phyloP scores from a whole-genome alignment of 192 early-diverging fungal species.

The Gorgonomyces haynaldii region DNA sequence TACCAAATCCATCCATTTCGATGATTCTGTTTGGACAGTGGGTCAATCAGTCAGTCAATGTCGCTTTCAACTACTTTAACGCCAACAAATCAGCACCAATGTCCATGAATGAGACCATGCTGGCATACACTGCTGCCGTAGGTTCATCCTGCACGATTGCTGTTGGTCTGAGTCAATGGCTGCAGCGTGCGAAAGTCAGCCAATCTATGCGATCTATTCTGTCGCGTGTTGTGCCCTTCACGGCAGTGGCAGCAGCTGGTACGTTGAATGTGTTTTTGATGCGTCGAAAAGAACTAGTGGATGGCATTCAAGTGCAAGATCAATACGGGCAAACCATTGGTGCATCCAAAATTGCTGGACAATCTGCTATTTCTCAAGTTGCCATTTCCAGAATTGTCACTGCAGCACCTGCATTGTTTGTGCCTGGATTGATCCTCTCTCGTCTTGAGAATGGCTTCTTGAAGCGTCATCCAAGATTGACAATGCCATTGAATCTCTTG shows the following conservation, averaged over 20 bases:
- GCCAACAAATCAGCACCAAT: conserved; percentile 73
- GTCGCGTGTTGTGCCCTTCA: conserved; percentile 49
- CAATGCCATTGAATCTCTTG: conserved; percentile 54
- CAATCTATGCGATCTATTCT: conserved; percentile 9
- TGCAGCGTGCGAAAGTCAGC: conserved; percentile 15
- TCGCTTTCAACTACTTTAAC: conserved; percentile 74
- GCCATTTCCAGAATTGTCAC: conserved; percentile 69
- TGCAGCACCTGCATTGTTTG: conserved; percentile 56
- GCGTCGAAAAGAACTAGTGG: conserved; percentile 67
- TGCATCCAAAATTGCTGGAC: conserved; percentile 54
- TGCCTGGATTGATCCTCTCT: conserved; percentile 59
- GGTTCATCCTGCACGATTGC: conserved; percentile 67
- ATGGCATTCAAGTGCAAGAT: conserved; percentile 66
- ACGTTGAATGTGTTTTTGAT: conserved; percentile 75
- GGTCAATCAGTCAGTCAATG: conserved; percentile 73
- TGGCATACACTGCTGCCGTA: conserved; percentile 63
- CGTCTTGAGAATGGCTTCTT: conserved; percentile 55
- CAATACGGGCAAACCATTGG: conserved; percentile 52
- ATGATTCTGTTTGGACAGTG: conserved; percentile 67
- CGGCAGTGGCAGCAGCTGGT: conserved; percentile 68
- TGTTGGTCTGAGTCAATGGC: conserved; percentile 53
- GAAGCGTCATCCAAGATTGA: conserved; percentile 36
- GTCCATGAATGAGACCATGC: conserved; percentile 59
- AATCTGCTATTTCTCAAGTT: conserved; percentile 57
- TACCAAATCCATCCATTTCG: conserved; percentile 53